Evolutionary conservation across 2,329 filamentous ascomycete genomes (phyloP), one percentile per base, ranked within the genome.

Genomic region (Fusarium lyarnte): DNA sequence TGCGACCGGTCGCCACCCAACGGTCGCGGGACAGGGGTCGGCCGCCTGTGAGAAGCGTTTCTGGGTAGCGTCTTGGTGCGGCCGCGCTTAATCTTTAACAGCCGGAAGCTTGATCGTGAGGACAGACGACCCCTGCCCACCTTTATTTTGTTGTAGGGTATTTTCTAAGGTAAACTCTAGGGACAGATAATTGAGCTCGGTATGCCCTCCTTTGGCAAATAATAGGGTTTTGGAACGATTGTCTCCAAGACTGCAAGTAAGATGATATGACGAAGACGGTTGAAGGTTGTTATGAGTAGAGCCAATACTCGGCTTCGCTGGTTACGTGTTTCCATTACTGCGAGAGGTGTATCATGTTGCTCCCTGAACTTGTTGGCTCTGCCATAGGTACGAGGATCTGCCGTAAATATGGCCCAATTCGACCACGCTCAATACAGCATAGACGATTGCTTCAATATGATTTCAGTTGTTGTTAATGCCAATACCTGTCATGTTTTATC

Each of bases 1-100:
- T 66, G 69, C 69, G 69, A 73, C 69, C 39, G 65, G 60, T 70
- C n/a, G 60, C 70, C 65, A 70, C 69, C 70, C 60, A 70, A 69
- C 57, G 57, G 58, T 69, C 55, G 42, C 29, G 31, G 57, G 57
- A 23, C 69, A 72, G 69, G 70, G 69, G 70, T 72, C 70, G 70
- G 70, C 70, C 70, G 70, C 70, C 69, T 53, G 47, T 51, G 39
- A 38, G 60, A 45, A 55, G 42, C 49, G 43, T 52, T 63, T 63
- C 42, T 61, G 41, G 29, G 35, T 66, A 52, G 43, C 52, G 54
- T 58, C 52, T 51, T 53, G 42, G 41, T 54, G 51, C 57, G 61
- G 66, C 39, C 59, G 66, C 60, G 69, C 60, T 72, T 68, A 61
- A 63, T 58, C 19, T 58, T 53, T 27, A 58, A 63, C 43, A 69